Conservation (phyloP, 164 flowering plant species). For the Magnolia changhungtana region DNA sequence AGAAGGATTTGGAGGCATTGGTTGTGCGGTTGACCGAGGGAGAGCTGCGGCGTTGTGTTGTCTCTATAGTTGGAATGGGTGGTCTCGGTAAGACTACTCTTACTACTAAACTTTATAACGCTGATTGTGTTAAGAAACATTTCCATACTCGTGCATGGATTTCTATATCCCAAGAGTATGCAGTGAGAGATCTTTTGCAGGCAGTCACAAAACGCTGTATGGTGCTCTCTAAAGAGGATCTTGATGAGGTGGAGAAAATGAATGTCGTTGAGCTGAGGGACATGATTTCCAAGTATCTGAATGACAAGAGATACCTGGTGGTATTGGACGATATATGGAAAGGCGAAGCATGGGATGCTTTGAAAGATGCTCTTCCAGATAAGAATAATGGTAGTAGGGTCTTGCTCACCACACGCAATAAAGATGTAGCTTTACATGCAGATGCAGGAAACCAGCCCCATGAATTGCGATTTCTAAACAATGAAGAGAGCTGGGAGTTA, state of each 20-base stretch:
- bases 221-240: not conserved
- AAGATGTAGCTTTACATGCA: conserved; percentile 6
- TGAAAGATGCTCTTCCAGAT: not conserved
- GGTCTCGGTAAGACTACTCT: conserved; percentile 2
- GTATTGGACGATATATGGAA: conserved; percentile 26
- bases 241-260: not conserved
- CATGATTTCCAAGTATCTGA: not conserved
- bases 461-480: no score
- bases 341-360: conserved; percentile 9
- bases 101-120: not conserved
- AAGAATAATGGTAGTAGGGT: conserved; percentile 15
- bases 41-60: not conserved
- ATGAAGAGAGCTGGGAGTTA: no score
- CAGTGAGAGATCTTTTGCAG: not conserved
- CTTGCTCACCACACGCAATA: conserved; percentile 23
- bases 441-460: not conserved
- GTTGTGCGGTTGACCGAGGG: not conserved
- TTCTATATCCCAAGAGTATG: conserved; percentile 13
- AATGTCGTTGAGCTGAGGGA: not conserved
- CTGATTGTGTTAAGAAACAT: not conserved
- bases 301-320: conserved; percentile 12
- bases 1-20: not conserved
- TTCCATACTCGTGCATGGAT: conserved; percentile 15
- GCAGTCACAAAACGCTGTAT: not conserved
- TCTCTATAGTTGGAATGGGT: not conserved